Percentiles rank a stretch among this genome's conserved stretches.
Conservation (phyloP, 331 rosid species). For the Telfairia occidentalis region DNA sequence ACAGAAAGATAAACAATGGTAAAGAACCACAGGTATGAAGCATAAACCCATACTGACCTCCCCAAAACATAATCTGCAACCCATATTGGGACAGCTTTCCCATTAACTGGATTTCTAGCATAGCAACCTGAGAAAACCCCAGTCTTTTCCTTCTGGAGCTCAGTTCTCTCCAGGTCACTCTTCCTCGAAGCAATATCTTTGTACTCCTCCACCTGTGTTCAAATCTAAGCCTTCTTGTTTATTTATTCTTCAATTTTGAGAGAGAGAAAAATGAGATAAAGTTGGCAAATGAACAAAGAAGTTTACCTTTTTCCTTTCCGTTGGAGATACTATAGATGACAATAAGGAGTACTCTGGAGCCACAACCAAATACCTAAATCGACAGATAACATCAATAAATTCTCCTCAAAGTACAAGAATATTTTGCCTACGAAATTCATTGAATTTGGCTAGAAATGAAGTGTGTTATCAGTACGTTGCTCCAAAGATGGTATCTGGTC, state of each 20-base stretch:
- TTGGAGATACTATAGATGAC: conserved; percentile 38
- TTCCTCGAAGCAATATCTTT: conserved; percentile 62
- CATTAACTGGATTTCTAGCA: conserved; percentile 81
- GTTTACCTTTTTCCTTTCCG: conserved; percentile 56
- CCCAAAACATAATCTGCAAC: conserved; percentile 96
- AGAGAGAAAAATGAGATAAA: neutral
- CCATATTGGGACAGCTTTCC: conserved; percentile 86
- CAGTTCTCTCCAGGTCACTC: conserved; percentile 98
- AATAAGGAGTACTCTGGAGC: conserved; percentile 86
- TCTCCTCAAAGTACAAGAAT: neutral
- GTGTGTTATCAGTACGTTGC: conserved; percentile 65
- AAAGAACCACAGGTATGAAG: conserved; percentile 1
- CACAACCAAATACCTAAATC: conserved; percentile 70
- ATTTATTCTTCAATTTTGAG: conserved; percentile 12
- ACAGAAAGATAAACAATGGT: neutral
- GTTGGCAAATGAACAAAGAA: conserved; percentile 20
- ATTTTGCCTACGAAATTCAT: conserved; percentile 14
- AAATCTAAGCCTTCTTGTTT: conserved; percentile 25
- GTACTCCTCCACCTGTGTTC: conserved; percentile 75
- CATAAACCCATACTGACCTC: conserved; percentile 44
- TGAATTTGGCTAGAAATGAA: conserved; percentile 21
- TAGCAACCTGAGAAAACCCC: conserved; percentile 86
- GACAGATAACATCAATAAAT: conserved; percentile 15
- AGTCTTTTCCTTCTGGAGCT: conserved; percentile 92
- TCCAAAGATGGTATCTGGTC: conserved; percentile 96